Percentiles rank a stretch among this genome's conserved stretches.
Conservation (phyloP, 352 stramenopile genomes). For the Phytophthora tubulina region DNA sequence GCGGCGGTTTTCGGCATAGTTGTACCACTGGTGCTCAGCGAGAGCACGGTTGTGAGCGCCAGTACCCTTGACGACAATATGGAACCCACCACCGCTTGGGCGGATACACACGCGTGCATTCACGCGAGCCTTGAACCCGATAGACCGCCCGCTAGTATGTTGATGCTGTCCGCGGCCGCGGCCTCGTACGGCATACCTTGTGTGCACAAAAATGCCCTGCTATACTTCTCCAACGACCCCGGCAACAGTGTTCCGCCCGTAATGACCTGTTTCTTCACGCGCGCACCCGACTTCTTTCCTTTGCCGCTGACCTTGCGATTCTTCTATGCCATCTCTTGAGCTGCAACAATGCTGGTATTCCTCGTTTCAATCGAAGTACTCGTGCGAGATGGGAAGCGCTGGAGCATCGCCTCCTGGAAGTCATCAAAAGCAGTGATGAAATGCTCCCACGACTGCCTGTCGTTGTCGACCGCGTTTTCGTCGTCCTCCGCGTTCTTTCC, state of each 20-base stretch:
- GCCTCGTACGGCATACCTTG: neutral
- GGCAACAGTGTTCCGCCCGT: neutral
- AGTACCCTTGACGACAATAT: neutral
- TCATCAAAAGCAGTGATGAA: neutral
- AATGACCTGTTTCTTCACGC: neutral
- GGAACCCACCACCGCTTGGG: neutral
- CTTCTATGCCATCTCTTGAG: neutral
- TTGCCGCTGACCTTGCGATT: neutral
- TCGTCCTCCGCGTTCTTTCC: neutral
- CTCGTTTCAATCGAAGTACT: neutral
- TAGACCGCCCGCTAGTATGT: neutral
- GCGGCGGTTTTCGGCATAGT: slow-evolving; percentile 1
- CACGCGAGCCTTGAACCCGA: neutral
- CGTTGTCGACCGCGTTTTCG: neutral
- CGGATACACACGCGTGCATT: neutral
- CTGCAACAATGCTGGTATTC: neutral
- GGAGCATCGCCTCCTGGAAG: slow-evolving; percentile 4
- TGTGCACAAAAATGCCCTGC: slow-evolving; percentile 2
- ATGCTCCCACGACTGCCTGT: neutral
- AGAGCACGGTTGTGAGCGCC: neutral
- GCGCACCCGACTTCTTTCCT: neutral
- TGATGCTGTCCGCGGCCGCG: neutral
- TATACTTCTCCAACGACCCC: neutral
- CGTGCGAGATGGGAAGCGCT: neutral
- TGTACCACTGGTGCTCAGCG: slow-evolving; percentile 1